These are phyloP conservation scores for Arthonia radiata DNA, from an alignment of 495 filamentous ascomycete genomes.

Conservation along the genomic window DNA sequence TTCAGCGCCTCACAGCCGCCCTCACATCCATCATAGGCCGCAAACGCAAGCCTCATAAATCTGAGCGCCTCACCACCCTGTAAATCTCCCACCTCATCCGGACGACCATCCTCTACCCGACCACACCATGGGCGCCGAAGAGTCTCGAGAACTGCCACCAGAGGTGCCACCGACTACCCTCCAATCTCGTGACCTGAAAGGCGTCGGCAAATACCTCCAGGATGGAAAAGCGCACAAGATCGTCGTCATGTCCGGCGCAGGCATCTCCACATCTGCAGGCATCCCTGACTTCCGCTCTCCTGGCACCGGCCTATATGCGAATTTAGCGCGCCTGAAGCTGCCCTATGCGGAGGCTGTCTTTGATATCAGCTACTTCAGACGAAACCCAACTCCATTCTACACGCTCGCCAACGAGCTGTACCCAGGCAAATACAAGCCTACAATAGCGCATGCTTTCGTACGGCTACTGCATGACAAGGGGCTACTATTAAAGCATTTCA, in stretches of 20 bases:
- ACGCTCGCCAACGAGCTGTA: conserved; percentile 72
- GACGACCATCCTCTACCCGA: too few relatives aligned
- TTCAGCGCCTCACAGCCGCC: too few relatives aligned
- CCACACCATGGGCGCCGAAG: too few relatives aligned
- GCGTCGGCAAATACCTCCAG: conserved; percentile 51
- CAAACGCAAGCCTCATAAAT: too few relatives aligned
- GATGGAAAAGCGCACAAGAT: conserved; percentile 38
- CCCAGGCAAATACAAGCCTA: conserved; percentile 75
- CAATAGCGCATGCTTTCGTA: conserved; percentile 61
- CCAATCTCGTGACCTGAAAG: conserved; percentile 37
- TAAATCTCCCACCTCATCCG: too few relatives aligned
- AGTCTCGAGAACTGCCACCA: too few relatives aligned
- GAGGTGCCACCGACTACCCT: conserved; percentile 38
- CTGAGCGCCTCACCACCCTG: too few relatives aligned
- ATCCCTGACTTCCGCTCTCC: conserved; percentile 58
- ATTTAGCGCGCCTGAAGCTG: conserved; percentile 58
- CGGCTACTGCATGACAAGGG: conserved; percentile 48
- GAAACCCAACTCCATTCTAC: conserved; percentile 79
- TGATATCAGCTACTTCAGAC: conserved; percentile 64
- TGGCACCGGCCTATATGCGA: conserved; percentile 55
- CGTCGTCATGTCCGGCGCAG: conserved; percentile 59
- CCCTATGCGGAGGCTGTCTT: conserved; percentile 59
- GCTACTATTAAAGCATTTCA: conserved; percentile 64
- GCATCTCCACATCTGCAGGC: conserved; percentile 16
- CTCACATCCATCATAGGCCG: too few relatives aligned